Base-by-base conservation (phyloP, 1,284 basidiomycete species). In the Microbotryomycetes sp. region DNA sequence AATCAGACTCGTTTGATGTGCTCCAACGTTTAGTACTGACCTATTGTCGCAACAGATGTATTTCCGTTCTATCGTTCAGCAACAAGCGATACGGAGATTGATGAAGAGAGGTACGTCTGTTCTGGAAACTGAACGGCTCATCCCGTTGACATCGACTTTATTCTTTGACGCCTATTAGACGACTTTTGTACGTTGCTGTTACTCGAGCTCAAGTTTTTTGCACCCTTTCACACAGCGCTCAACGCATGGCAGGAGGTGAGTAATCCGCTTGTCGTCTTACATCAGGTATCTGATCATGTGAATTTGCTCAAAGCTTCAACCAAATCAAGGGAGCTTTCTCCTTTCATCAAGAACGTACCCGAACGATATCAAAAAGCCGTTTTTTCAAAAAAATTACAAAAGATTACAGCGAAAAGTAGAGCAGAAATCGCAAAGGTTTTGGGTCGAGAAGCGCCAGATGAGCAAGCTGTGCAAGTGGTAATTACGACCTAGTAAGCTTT, bases 131-230 rank as follows among this genome's bases (percentile, higher is more conserved):
- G 46, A 14, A 15, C 29, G 31, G 32, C 7, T 16, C 30, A 30
- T 32, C 3, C 22, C 29, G 28, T 9, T n/a, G 19, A 23, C 6
- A 6, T 42, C 51, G 12, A 23, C 2, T n/a, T 3, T 12, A 4
- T 31, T 22, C 42, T 45, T 31, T 28, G 23, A 45, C 15, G 45
- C 22, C 56, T 14, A 55, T 19, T 64, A 87, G 86, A 54, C 85
- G 90, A 9, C 76, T 94, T 59, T 81, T 93, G 23, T 96, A 92
- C 72, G 91, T 94, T 4, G 91, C 89, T 0, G 92, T 90, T 77
- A 96, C 91, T 0, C 83, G 91, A 12, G 91, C 91, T 0, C 87
- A 93, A 72, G 80, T 80, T 3, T 78, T 91, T 19, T 79, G 93
- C 28, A 88, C 88, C 73, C 73, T 90, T 19, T 79, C 82, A 0